Percentiles rank a stretch among this genome's conserved stretches.
Conservation (phyloP, 179 eudicot genomes). For the Monotropa hypopitys region DNA sequence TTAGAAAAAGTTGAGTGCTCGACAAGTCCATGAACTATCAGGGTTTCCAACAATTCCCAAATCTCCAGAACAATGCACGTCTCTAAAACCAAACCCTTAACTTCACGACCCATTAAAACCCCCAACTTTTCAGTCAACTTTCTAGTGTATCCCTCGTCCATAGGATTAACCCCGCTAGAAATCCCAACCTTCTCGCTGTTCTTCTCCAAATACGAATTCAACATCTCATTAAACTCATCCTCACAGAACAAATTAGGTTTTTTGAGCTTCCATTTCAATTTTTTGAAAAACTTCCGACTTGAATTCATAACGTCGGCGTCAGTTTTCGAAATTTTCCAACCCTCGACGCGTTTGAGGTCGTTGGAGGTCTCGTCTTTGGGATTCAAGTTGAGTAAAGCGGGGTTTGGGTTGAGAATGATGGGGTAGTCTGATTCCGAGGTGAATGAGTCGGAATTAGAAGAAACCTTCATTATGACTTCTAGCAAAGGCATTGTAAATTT, state of each 20-base stretch:
- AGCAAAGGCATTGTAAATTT: slow-evolving; percentile 18
- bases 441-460: slow-evolving; percentile 6
- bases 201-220: slow-evolving; percentile 25
- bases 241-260: slow-evolving; percentile 21
- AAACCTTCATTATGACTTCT: slow-evolving; percentile 21
- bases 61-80: slow-evolving; percentile 34
- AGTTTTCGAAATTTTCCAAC: slow-evolving; percentile 32
- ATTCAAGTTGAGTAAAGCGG: slow-evolving; percentile 14
- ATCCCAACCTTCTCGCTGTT: slow-evolving; percentile 17
- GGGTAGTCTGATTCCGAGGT: slow-evolving; percentile 18
- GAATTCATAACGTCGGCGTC: slow-evolving; percentile 24
- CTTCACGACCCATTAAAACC: slow-evolving; percentile 44
- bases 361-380: slow-evolving; percentile 18
- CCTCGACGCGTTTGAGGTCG: slow-evolving; percentile 31
- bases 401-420: slow-evolving; percentile 19
- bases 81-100: slow-evolving; percentile 49
- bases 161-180: slow-evolving; percentile 5
- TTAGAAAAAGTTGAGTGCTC: slow-evolving; percentile 26
- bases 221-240: slow-evolving; percentile 16
- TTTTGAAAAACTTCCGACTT: slow-evolving; percentile 22
- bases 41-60: slow-evolving; percentile 44
- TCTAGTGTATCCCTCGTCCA: slow-evolving; percentile 15
- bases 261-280: slow-evolving; percentile 37
- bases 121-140: slow-evolving; percentile 37
- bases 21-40: slow-evolving; percentile 42